Base-by-base conservation (phyloP, 352 stramenopile genomes). In the Hyaloperonospora brassicae region DNA sequence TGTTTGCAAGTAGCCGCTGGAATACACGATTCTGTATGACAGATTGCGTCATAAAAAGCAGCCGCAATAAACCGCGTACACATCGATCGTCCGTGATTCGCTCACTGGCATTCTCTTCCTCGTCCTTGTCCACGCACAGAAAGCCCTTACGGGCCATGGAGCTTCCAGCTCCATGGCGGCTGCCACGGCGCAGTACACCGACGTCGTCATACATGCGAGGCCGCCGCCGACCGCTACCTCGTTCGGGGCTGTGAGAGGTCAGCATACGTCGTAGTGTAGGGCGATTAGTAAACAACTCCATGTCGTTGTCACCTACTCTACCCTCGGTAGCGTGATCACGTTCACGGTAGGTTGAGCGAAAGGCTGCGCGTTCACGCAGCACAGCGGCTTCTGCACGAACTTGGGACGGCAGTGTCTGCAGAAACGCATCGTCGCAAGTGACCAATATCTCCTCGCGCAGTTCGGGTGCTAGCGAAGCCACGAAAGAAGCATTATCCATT, bases 401-500 rank as follows among this genome's bases (percentile, higher is more conserved):
- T 63, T 96, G 86, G 5, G 92, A 87, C 10, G 96, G 89, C 11
- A 99, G 69, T 3, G 92, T 98, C 55, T 91, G 81, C 57, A 99
- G 72, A 59, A 98, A 98, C 2, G 86, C 73, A 46, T 98, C 89
- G 42, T 98, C 95, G 31, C 94, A 97, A 17, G 92, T 98, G 12
- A 98, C 68, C 21, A 99, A 75, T 44, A 99, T 97, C 60, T 99
- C 96, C 64, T 97, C 78, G 30, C 96, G 83, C 22, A 99, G 66
- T 47, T 98, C 95, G 14, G 95, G 93, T 5, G 91, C 81, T 7
- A 98, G 58, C 2, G 96, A 98, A 5, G 95, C 95, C 8, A 98
- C 78, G 71, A 98, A 98, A 9, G 91, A 98, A 27, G 94, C 95
- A 71, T 98, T 98, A 67, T 99, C 96, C 95, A 98, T 98, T 47